Percentiles rank a stretch among this genome's conserved stretches.
Conservation (phyloP, 768 basidiomycete species). For the Naganishia onofrii region DNA sequence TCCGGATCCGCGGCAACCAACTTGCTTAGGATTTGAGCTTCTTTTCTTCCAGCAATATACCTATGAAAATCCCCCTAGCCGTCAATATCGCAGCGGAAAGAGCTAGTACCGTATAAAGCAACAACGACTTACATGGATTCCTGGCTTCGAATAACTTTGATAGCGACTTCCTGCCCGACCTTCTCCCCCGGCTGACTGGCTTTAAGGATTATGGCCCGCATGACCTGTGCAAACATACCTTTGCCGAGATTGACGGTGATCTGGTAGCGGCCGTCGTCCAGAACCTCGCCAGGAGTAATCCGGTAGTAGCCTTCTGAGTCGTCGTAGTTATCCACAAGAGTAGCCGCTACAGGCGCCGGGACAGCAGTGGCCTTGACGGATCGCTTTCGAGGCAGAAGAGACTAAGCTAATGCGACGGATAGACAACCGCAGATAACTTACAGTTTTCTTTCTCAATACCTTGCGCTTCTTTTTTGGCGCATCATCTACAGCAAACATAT, state of each 20-base stretch:
- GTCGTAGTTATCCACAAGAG: slow-evolving; percentile 76
- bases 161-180: slow-evolving; percentile 77
- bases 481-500: slow-evolving; percentile 81
- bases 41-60: slow-evolving; percentile 92
- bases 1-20: slow-evolving; percentile 85
- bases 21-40: slow-evolving; percentile 82
- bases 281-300: slow-evolving; percentile 86
- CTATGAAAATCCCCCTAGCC: slow-evolving; percentile 58
- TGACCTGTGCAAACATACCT: slow-evolving; percentile 98
- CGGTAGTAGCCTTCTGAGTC: slow-evolving; percentile 95
- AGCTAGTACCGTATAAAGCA: neutral
- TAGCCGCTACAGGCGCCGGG: slow-evolving; percentile 50
- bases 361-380: slow-evolving; percentile 52
- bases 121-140: slow-evolving; percentile 78
- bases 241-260: slow-evolving; percentile 93
- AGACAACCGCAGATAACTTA: slow-evolving; percentile 35
- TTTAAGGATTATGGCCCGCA: slow-evolving; percentile 77
- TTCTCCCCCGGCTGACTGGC: slow-evolving; percentile 54
- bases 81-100: too few relatives aligned
- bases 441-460: slow-evolving; percentile 56
- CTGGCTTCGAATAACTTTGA: slow-evolving; percentile 93
- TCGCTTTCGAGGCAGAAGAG: neutral
- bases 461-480: slow-evolving; percentile 58
- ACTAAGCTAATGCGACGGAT: neutral
- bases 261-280: slow-evolving; percentile 88